Evolutionary conservation across 805 yeast genomes (phyloP).

Genomic region (Metschnikowia koreensis): DNA sequence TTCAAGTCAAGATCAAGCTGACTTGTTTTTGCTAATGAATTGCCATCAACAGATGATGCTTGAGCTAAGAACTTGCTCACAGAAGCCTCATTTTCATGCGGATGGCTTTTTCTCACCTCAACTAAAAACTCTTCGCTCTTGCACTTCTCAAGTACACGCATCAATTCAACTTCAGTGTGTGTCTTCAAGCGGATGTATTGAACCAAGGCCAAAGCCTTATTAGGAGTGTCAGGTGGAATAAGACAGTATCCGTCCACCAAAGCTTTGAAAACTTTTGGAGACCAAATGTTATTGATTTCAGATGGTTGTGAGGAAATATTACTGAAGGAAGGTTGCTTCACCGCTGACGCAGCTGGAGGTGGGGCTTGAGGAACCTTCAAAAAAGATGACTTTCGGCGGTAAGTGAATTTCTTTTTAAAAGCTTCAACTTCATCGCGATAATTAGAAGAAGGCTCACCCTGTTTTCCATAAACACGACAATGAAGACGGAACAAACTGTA

Average conservation of each 20-base stretch:
- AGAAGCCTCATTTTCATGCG: not conserved
- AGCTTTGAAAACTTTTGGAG: conserved; percentile 8
- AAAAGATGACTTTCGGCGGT: not conserved
- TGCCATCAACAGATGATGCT: not conserved
- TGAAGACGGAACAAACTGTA: conserved; percentile 16
- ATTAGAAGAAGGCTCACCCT: conserved; percentile 17
- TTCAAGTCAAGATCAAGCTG: not conserved
- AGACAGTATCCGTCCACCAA: conserved; percentile 11
- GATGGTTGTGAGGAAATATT: too few relatives aligned
- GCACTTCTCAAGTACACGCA: conserved; percentile 1
- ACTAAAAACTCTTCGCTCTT: conserved; percentile 2
- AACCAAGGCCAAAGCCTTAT: conserved; percentile 3
- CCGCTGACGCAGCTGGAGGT: not conserved
- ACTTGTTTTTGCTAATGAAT: not conserved
- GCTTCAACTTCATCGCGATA: conserved; percentile 11
- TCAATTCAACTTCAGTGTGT: not conserved
- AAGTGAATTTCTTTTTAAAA: conserved; percentile 2
- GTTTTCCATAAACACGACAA: conserved; percentile 13
- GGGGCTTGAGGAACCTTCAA: not conserved
- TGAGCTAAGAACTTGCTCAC: not conserved
- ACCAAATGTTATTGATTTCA: conserved; percentile 7
- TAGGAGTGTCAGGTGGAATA: conserved; percentile 5
- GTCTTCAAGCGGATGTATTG: conserved; percentile 4
- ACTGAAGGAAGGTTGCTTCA: too few relatives aligned
- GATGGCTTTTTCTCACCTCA: not conserved